These are phyloP conservation scores for Tylopilus sp. DNA, from an alignment of 1,284 basidiomycete species.

Conservation along the genomic window DNA sequence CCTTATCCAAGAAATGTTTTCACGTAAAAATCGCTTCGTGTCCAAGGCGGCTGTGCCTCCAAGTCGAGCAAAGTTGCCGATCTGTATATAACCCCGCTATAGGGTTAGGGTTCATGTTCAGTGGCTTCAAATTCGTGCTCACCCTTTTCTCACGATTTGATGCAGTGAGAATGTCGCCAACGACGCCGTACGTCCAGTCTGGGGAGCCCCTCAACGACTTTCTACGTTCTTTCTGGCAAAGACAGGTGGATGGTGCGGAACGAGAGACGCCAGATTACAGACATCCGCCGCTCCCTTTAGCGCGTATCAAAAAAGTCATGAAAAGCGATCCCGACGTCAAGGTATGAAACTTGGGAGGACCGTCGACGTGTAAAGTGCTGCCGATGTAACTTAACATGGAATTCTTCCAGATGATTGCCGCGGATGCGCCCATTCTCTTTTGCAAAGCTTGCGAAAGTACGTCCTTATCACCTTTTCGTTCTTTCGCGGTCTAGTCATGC, in stretches of 20 bases:
- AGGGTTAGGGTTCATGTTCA: conserved; percentile 29
- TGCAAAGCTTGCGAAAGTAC: conserved; percentile 94
- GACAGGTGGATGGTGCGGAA: conserved; percentile 75
- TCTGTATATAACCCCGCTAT: conserved; percentile 9
- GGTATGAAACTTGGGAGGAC: conserved; percentile 38
- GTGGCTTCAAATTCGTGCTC: not conserved
- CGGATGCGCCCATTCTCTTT: conserved; percentile 90
- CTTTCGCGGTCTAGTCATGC: not conserved
- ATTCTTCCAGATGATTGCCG: conserved; percentile 80
- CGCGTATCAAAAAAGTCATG: conserved; percentile 96
- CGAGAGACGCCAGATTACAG: conserved; percentile 79
- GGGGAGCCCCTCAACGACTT: conserved; percentile 76
- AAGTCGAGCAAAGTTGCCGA: not conserved
- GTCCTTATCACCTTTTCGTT: conserved; percentile 26
- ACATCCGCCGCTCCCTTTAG: conserved; percentile 81
- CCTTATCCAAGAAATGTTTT: not conserved
- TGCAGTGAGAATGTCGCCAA: conserved; percentile 27
- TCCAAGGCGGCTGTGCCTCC: not conserved
- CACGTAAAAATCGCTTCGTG: conserved; percentile 1
- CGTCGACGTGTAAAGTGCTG: not conserved
- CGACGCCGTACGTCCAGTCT: conserved; percentile 57
- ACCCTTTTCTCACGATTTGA: conserved; percentile 22
- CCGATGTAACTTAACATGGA: not conserved
- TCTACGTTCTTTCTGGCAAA: conserved; percentile 77
- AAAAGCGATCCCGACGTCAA: conserved; percentile 96